Evolutionary conservation across 441 rosid genomes (phyloP).

Genomic region (Populus hybrid): DNA sequence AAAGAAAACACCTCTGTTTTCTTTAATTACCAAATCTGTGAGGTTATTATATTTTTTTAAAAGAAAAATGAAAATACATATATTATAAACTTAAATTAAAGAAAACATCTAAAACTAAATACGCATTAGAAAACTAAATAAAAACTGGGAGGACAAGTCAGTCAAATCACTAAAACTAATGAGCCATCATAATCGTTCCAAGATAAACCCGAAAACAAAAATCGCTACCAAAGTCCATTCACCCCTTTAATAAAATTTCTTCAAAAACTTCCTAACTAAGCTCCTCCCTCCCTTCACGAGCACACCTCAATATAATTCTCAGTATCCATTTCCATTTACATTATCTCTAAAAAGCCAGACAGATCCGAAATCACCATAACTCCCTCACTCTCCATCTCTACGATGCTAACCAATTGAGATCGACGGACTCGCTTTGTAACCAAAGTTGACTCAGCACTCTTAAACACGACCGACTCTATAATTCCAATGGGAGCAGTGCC

Average conservation of each 20-base stretch:
- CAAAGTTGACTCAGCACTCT: conserved; percentile 35
- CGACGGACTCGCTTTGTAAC: conserved; percentile 33
- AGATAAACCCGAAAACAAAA: neutral
- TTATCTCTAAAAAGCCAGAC: conserved; percentile 17
- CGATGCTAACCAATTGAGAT: conserved; percentile 38
- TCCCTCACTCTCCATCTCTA: conserved; percentile 17
- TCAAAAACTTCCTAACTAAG: conserved; percentile 46
- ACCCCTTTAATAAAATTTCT: neutral
- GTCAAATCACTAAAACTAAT: conserved; percentile 6
- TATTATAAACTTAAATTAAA: no score
- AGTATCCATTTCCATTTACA: neutral
- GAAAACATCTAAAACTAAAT: no score
- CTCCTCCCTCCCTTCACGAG: conserved; percentile 12
- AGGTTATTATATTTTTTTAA: no score
- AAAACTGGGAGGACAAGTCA: conserved; percentile 19
- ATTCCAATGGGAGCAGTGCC: conserved; percentile 77
- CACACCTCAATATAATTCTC: neutral
- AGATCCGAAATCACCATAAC: conserved; percentile 24
- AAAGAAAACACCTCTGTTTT: no score
- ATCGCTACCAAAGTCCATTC: neutral
- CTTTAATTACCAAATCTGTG: no score
- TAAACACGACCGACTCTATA: conserved; percentile 6
- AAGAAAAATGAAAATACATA: no score
- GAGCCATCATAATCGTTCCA: neutral
- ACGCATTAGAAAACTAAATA: neutral